Percentiles rank a stretch among this genome's conserved stretches.
Evolutionary conservation across 495 filamentous ascomycete genomes (phyloP).

Genomic region (Hypoxylon rickii): DNA sequence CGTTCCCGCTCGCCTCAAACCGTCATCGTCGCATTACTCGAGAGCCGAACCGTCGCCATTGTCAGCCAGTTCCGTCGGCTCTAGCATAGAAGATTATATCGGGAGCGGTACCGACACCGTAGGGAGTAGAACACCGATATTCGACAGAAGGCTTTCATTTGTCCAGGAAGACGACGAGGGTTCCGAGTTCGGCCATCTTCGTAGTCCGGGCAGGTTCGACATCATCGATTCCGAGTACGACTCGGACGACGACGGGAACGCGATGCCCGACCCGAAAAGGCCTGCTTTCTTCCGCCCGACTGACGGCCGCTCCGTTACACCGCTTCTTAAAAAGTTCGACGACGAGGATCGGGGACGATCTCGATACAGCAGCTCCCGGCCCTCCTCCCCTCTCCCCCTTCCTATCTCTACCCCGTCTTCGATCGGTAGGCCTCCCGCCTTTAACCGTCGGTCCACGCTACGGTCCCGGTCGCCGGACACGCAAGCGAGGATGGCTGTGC

Average conservation of each 20-base stretch:
- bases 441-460: slow-evolving; percentile 61
- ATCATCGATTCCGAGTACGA: slow-evolving; percentile 26
- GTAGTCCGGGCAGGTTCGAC: slow-evolving; percentile 18
- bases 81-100: slow-evolving; percentile 33
- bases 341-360: slow-evolving; percentile 59
- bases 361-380: slow-evolving; percentile 46
- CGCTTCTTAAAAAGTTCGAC: slow-evolving; percentile 49
- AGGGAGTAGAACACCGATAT: slow-evolving; percentile 26
- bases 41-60: slow-evolving; percentile 28
- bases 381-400: slow-evolving; percentile 31
- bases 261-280: slow-evolving; percentile 29
- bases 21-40: slow-evolving; percentile 23
- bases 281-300: slow-evolving; percentile 54
- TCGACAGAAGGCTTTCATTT: slow-evolving; percentile 26
- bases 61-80: slow-evolving; percentile 33
- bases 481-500: slow-evolving; percentile 62
- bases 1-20: slow-evolving; percentile 29
- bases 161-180: slow-evolving; percentile 30
- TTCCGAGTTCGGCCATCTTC: slow-evolving; percentile 16
- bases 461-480: slow-evolving; percentile 63
- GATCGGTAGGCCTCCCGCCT: slow-evolving; percentile 35
- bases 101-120: slow-evolving; percentile 35
- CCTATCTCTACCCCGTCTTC: slow-evolving; percentile 25
- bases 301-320: slow-evolving; percentile 58
- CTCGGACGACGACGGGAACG: slow-evolving; percentile 29